These are phyloP conservation scores for Conticribra weissflogii DNA, from an alignment of 108 stramenopile species.

Conservation along the genomic window DNA sequence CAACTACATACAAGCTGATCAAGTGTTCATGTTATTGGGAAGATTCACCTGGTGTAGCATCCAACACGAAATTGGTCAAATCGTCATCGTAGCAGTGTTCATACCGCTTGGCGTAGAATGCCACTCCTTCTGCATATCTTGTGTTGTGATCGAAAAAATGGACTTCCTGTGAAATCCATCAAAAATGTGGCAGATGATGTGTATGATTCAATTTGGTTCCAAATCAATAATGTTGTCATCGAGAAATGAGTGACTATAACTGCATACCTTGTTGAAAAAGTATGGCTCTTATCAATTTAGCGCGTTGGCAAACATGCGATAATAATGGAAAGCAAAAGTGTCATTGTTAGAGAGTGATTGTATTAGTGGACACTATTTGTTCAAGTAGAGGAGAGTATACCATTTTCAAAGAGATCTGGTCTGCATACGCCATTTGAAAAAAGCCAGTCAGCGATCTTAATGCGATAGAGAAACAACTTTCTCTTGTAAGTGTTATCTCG, in stretches of 20 bases:
- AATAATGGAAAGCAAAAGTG: no score
- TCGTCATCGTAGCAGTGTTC: constrained; percentile 8
- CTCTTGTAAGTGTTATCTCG: neutral
- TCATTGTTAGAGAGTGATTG: no score
- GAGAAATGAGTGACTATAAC: no score
- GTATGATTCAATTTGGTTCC: no score
- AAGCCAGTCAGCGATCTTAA: constrained; percentile 41
- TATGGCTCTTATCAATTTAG: no score
- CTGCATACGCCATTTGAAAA: constrained; percentile 24
- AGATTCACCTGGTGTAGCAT: constrained; percentile 8
- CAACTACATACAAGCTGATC: no score
- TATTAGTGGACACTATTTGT: no score
- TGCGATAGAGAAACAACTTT: neutral
- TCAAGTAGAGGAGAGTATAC: no score
- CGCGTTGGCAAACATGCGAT: no score
- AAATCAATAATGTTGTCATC: no score
- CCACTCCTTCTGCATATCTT: constrained; percentile 33
- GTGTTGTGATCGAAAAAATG: constrained; percentile 44
- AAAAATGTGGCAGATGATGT: no score
- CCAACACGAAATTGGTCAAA: neutral
- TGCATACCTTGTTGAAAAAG: constrained; percentile 29
- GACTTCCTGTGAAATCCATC: constrained; percentile 15
- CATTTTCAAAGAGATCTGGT: constrained; percentile 30
- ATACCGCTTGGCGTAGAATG: constrained; percentile 47
- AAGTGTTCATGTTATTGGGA: neutral